Evolutionary conservation across 768 basidiomycete genomes (phyloP).

Genomic region (Leccinum truebloodii): DNA sequence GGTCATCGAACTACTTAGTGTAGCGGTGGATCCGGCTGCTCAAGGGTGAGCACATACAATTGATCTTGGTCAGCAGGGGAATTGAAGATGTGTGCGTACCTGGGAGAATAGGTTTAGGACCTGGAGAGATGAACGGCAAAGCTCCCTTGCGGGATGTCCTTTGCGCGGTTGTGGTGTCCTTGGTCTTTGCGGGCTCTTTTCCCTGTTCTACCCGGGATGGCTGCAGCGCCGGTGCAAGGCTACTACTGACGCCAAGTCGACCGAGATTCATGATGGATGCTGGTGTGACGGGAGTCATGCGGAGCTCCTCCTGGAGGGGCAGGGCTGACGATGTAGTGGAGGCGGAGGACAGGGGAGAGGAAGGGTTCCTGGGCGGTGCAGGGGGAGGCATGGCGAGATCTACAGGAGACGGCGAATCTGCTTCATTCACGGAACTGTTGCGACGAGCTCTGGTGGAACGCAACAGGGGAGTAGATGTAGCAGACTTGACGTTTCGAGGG

Average conservation of each 20-base stretch:
- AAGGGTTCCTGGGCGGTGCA: slow-evolving; percentile 45
- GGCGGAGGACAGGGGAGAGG: slow-evolving; percentile 18
- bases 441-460: slow-evolving; percentile 45
- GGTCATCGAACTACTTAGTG: slow-evolving; percentile 27
- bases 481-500: slow-evolving; percentile 43
- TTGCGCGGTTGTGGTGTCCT: slow-evolving; percentile 22
- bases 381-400: slow-evolving; percentile 90
- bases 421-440: slow-evolving; percentile 43
- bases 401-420: slow-evolving; percentile 82
- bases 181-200: slow-evolving; percentile 33
- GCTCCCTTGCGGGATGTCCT: slow-evolving; percentile 32
- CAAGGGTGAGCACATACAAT: slow-evolving; percentile 5
- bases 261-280: slow-evolving; percentile 92
- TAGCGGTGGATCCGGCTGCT: slow-evolving; percentile 36
- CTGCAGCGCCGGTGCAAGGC: slow-evolving; percentile 37
- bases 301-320: slow-evolving; percentile 23
- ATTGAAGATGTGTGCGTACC: slow-evolving; percentile 40
- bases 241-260: slow-evolving; percentile 52
- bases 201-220: slow-evolving; percentile 22
- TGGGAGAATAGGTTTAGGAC: slow-evolving; percentile 72
- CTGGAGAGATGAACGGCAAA: slow-evolving; percentile 47
- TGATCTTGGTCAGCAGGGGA: not conserved
- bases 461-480: slow-evolving; percentile 60
- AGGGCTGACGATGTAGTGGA: slow-evolving; percentile 2
- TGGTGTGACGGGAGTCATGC: slow-evolving; percentile 81